A percentile compares a stretch with the other conserved stretches of the same genome.
These are phyloP conservation scores for Mallotus nudiflorus DNA, from an alignment of 345 rosid species.

Conservation along the genomic window DNA sequence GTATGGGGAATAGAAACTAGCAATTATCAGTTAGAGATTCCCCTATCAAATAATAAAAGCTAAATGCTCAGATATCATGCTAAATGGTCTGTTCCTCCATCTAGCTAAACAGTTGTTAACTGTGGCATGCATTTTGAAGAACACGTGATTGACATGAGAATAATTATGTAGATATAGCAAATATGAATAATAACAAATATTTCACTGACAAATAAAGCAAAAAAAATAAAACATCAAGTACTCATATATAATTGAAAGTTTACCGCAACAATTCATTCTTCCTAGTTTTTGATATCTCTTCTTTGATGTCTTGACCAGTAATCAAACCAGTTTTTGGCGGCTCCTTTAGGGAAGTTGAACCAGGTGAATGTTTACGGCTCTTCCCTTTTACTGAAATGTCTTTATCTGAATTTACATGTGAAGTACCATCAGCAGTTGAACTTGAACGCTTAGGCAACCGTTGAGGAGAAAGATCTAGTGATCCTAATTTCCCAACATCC, in stretches of 20 bases:
- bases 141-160: too few relatives aligned
- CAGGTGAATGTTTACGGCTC: conserved; percentile 39
- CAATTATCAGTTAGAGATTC: background rate
- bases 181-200: too few relatives aligned
- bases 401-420: conserved; percentile 24
- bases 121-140: too few relatives aligned
- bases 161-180: too few relatives aligned
- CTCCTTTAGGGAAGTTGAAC: conserved; percentile 39
- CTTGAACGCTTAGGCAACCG: conserved; percentile 7
- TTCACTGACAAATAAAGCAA: too few relatives aligned
- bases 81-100: too few relatives aligned
- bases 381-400: conserved; percentile 68
- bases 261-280: conserved; percentile 64
- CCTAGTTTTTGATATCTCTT: conserved; percentile 61
- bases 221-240: too few relatives aligned
- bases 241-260: too few relatives aligned
- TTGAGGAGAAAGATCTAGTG: conserved; percentile 20
- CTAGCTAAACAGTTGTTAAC: too few relatives aligned
- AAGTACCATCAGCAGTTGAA: conserved; percentile 22
- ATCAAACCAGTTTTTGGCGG: conserved; percentile 62
- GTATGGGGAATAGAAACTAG: background rate
- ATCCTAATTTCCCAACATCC: conserved; percentile 18
- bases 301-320: conserved; percentile 58
- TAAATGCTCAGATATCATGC: too few relatives aligned
- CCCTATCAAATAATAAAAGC: too few relatives aligned